Base-by-base conservation (phyloP, 2,329 filamentous ascomycete species). In the Cadophora sp. region DNA sequence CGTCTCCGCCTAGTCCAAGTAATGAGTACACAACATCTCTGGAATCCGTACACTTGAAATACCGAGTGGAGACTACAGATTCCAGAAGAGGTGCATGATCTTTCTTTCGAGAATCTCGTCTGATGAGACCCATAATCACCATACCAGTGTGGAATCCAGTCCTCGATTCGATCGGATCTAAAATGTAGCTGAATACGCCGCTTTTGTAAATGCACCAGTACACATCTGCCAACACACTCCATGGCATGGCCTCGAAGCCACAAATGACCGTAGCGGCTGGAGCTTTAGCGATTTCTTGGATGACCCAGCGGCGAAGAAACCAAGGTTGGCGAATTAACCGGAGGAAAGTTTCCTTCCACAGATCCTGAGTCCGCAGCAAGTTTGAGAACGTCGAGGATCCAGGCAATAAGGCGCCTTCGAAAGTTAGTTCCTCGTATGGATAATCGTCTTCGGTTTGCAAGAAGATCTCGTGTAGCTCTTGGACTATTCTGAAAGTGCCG, bases 11-110 rank as follows among this genome's bases (percentile, higher is more conserved):
- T 2, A 58, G 34, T 37, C 55, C 55, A 14, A 58, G 55, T 19
- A 58, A 11, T 6, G 55, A 31, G 22, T 34, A 58, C 14, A 58
- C 19, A 6, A 31, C 55, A 37, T 58, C 55, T 8, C 55, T 9
- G 26, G 27, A 14, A n/a, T 58, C 55, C 16, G 55, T 34, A 40
- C 55, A 58, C 22, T 58, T 58, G 55, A 58, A 58, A 11, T 37
- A 58, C 27, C 55, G n/a, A n/a, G 55, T 58, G 2, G 55, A 58
- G 16, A 58, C 34, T 11, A 58, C 34, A 11, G 34, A 58, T 14
- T 31, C 29, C 3, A 58, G 14, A 22, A 58, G 34, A 8, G 55
- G 55, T 34, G 29, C 34, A 34, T 40, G 29, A 0, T 58, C 34
- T 19, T n/a, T 58, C 29, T 24, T 34, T 11, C 22, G 16, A 5